Base-by-base conservation (phyloP, 352 stramenopile species). In the Phytopythium boreale region DNA sequence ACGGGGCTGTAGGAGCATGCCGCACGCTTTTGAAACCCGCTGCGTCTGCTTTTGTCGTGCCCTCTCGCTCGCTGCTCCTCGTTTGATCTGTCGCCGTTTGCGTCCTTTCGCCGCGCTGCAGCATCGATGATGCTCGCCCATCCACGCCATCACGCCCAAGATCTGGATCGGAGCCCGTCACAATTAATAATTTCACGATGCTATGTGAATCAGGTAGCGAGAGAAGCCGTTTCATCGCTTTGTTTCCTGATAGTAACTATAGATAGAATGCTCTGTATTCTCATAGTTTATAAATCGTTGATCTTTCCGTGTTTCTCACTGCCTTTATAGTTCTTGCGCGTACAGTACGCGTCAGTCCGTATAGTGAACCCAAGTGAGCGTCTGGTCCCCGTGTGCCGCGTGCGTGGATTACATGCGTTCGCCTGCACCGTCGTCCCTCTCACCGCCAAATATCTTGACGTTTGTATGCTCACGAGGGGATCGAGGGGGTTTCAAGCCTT, bases 91-190 rank as follows among this genome's bases (percentile, higher is more conserved):
- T 53, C 47, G 47, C 27, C 27, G 51, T 37, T 44, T n/a, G 22
- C 53, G 34, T 47, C 29, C 37, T 29, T 59, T 44, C 53, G 53
- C n/a, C 36, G 27, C 29, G 49, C 49, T 11, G 29, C 22, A 19
- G 52, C 53, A 47, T 59, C 53, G 31, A 59, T 59, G 53, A 59
- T 19, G 53, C 14, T n/a, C 12, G 53, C 36, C 36, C 34, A 44
- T 59, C 53, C 31, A 49, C 31, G 53, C 53, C 53, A 59, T 31
- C 53, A 59, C n/a, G 26, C 52, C 29, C 15, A 34, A 20, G 49
- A 31, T 56, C 27, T 24, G 29, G 51, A 57, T 41, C 29, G 7
- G 11, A 27, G 22, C 27, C 29, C 17, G 2, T 39, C 29, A 34
- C 29, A 34, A 34, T 34, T 7, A 34, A 8, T 34, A 3, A 34